Base-by-base conservation (phyloP, 176 grass and related monocot genomes). In the Tillandsia leiboldiana region DNA sequence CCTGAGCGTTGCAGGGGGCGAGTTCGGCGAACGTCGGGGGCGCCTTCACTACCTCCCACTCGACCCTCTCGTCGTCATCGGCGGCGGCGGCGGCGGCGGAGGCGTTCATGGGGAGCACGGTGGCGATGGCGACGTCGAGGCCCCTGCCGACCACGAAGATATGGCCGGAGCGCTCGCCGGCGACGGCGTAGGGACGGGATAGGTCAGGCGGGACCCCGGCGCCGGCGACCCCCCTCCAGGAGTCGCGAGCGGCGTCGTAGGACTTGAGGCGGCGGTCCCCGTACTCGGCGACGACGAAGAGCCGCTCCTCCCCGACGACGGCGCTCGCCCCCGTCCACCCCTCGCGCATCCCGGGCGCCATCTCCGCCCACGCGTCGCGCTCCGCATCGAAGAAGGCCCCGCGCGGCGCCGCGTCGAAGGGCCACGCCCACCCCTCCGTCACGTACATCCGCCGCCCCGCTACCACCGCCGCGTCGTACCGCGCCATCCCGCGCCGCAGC, bases 361-460 rank as follows among this genome's bases (percentile, higher is more conserved):
- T 99, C 72, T 99, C 90, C 12, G 65, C 17, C 95, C 95, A 99
- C 48, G 69, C 3, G 87, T 99, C 80, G 14, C 73, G 50, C 9
- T 78, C 78, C 8, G 95, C 79, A 67, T 99, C 84, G 67, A 93
- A 99, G 13, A 88, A 87, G 8, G 81, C 90, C 10, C 84, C 90
- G 0, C 87, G 74, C 12, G 95, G 95, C 50, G 84, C 75, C 50
- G 72, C 83, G 84, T 99, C 87, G 75, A 99, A 99, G 69, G 95
- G 95, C 95, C 95, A 99, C 52, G 82, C 77, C 95, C 95, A 99
- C 2, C 95, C 95, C 50, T 99, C 95, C 65, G 95, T 99, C 70
- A 99, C 87, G 78, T 99, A 99, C 64, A 99, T 85, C 67, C 61
- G 66, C 9, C 84, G 85, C 0, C 85, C 83, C 8, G 79, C 80